Conservation (phyloP, 2,329 filamentous ascomycete genomes). For the Diaporthe citri region DNA sequence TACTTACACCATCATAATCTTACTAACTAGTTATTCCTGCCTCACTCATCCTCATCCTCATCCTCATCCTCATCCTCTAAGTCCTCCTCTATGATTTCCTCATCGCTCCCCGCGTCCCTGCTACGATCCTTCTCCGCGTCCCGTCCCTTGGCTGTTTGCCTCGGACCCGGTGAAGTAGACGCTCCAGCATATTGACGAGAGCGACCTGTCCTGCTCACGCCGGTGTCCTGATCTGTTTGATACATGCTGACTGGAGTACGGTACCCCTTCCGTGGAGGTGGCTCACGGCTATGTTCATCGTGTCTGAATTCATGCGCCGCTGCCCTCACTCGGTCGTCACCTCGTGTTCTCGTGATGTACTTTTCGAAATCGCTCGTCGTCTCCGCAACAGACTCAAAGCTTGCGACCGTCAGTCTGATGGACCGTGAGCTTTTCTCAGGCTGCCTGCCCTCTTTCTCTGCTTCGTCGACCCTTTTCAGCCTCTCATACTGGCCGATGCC, state of each 20-base stretch:
- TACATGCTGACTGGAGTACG: neutral
- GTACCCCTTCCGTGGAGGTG: neutral
- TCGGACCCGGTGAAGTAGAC: neutral
- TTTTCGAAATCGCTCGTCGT: neutral
- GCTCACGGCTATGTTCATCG: neutral
- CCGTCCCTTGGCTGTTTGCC: neutral
- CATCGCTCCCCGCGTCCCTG: neutral
- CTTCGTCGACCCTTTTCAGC: neutral
- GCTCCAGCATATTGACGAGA: neutral
- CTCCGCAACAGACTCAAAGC: neutral
- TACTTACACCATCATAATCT: no score
- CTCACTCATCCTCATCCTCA: slow-evolving; percentile 1
- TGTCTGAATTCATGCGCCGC: neutral
- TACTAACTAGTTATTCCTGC: no score
- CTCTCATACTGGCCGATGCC: slow-evolving; percentile 40
- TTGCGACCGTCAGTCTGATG: neutral
- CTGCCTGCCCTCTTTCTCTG: accelerated
- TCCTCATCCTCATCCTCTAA: slow-evolving; percentile 8
- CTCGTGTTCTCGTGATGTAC: neutral
- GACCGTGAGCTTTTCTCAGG: neutral
- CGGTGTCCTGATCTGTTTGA: neutral
- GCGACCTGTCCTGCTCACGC: neutral
- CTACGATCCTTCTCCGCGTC: accelerated
- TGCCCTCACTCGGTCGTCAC: neutral
- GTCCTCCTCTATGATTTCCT: neutral